phyloP scores from a whole-genome alignment of 176 grass and related monocot species.

The Leersia perrieri region DNA sequence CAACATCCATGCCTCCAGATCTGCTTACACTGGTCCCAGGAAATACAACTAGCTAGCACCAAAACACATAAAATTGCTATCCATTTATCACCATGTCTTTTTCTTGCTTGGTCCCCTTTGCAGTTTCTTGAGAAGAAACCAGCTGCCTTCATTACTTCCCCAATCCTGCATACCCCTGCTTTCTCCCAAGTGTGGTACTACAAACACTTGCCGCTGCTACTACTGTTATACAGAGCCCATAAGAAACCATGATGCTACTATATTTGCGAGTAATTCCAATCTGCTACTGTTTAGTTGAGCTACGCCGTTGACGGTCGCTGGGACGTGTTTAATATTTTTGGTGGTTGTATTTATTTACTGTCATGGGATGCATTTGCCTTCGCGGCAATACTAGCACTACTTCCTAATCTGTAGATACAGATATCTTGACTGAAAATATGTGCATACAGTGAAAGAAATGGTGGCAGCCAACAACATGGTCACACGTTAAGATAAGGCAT shows the following conservation, averaged over 20 bases:
- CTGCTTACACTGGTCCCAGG: neutral
- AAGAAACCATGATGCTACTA: too few species aligned
- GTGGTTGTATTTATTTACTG: too few species aligned
- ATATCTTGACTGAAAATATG: neutral
- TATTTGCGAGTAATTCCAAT: too few species aligned
- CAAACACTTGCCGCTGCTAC: too few species aligned
- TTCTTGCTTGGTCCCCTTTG: neutral
- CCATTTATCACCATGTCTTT: neutral
- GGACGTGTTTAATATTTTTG: too few species aligned
- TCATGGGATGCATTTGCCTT: too few species aligned
- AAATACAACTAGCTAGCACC: neutral
- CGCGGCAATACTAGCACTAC: too few species aligned
- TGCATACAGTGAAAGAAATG: neutral
- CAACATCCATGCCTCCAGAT: constrained; percentile 6
- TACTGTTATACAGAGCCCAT: too few species aligned
- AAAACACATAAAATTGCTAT: neutral
- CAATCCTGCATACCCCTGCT: neutral
- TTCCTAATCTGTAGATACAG: too few species aligned
- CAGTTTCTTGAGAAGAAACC: neutral
- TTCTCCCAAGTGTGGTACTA: too few species aligned
- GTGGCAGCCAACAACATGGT: neutral
- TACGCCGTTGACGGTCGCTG: too few species aligned
- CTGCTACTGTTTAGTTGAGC: too few species aligned
- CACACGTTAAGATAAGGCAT: neutral
- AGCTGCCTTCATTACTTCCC: neutral